These are phyloP conservation scores for Fragaria vesca DNA, from an alignment of 306 rosid species.

Conservation along the genomic window DNA sequence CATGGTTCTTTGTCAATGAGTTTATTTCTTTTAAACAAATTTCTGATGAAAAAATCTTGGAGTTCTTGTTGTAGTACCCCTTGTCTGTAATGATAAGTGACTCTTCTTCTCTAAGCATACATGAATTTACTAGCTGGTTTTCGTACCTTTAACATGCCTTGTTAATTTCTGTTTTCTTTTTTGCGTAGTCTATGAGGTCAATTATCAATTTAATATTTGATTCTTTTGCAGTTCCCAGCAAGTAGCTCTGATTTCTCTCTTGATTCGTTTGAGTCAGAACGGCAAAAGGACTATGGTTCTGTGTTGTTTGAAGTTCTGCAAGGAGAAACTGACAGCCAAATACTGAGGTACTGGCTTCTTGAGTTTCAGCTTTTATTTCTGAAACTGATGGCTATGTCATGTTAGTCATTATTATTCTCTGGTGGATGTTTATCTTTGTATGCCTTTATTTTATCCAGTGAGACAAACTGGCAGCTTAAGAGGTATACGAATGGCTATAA, in stretches of 20 bases:
- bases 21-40: no score
- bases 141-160: background rate
- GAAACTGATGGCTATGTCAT: background rate
- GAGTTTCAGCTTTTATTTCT: slow-evolving; percentile 3
- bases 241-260: slow-evolving; percentile 56
- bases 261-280: slow-evolving; percentile 61
- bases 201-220: slow-evolving; percentile 1
- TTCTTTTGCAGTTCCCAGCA: slow-evolving; percentile 68
- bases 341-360: slow-evolving; percentile 54
- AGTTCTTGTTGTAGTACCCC: background rate
- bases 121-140: background rate
- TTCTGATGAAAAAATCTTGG: background rate
- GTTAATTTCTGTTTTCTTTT: background rate
- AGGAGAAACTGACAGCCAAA: slow-evolving; percentile 54
- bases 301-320: slow-evolving; percentile 71
- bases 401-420: background rate
- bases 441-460: background rate
- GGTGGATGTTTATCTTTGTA: background rate
- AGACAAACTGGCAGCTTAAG: background rate
- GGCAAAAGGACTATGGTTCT: slow-evolving; percentile 64
- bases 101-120: slow-evolving; percentile 1
- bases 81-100: background rate
- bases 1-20: background rate
- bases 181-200: background rate
- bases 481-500: background rate